These are phyloP conservation scores for Leishmania braziliensis DNA, from an alignment of 208 protist genomes.

Conservation along the genomic window DNA sequence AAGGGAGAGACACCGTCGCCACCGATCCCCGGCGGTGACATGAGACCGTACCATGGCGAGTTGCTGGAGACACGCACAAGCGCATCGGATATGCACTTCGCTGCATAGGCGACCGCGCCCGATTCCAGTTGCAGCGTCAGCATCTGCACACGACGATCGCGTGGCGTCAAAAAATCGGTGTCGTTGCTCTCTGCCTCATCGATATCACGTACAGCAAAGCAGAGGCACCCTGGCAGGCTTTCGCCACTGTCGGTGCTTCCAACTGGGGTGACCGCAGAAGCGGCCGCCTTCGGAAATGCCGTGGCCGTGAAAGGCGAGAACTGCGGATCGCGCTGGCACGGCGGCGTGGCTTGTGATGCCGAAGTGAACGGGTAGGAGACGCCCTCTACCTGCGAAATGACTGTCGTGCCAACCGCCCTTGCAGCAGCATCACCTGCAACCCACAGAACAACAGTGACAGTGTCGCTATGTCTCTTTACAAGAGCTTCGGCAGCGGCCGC, in stretches of 20 bases:
- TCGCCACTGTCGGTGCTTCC: neutral
- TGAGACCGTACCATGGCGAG: neutral
- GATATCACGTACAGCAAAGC: slow-evolving; percentile 30
- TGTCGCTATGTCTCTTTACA: neutral
- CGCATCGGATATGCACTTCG: slow-evolving; percentile 7
- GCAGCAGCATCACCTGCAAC: neutral
- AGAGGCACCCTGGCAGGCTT: slow-evolving; percentile 20
- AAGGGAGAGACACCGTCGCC: neutral
- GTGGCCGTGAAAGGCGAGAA: neutral
- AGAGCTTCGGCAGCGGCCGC: no score
- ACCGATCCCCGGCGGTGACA: neutral
- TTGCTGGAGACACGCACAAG: neutral
- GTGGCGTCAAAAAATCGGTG: slow-evolving; percentile 31
- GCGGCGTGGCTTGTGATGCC: neutral
- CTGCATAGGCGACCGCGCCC: slow-evolving; percentile 20
- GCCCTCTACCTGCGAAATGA: neutral
- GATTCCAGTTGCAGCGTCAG: slow-evolving; percentile 25
- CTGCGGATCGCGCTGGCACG: neutral
- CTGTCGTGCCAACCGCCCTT: neutral
- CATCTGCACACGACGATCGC: slow-evolving; percentile 40
- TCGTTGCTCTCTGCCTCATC: slow-evolving; percentile 23
- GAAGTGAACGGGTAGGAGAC: neutral
- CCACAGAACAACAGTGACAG: slow-evolving; percentile 30
- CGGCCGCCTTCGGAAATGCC: neutral
- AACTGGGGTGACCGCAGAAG: neutral